Base-by-base conservation (phyloP, 2,329 filamentous ascomycete genomes). In the Immersiporthe knoxdaviesiana region DNA sequence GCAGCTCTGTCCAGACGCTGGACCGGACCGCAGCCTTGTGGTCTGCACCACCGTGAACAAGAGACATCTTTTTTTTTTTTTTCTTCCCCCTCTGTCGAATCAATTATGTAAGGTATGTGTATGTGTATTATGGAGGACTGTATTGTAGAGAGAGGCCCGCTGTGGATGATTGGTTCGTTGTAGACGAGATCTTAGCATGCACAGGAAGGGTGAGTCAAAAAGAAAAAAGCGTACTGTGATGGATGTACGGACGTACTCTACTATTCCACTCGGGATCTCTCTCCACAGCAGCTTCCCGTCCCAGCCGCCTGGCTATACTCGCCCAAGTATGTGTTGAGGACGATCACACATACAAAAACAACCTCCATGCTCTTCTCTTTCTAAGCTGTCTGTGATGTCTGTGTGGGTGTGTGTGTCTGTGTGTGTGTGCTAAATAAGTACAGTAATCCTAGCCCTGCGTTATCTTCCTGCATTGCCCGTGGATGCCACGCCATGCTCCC, bases 1-100 rank as follows among this genome's bases (percentile, higher is more conserved):
- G 72, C 32, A 83, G 77, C 44, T 78, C 72, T 14, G 73, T 72
- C 76, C 80, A 81, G 56, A 82, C 74, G 47, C 71, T 73, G 35
- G 63, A 21, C 18, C 72, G 70, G 52, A 74, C 64, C 18, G 50
- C 69, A 32, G 70, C 61, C 68, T 74, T 74, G 71, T 73, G 70
- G 16, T 37, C 56, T 2, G 27, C 56, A 59, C 56, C 56, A n/a
- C 30, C 56, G 24, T 59, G 30, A n/a, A 30, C 32, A 14, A 59
- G 56, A 37, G 56, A 59, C 56, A 59, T 59, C 32, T 56, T 30
- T n/a, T n/a, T n/a, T n/a, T n/a, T n/a, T n/a, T n/a, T n/a, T n/a
- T n/a, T n/a, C n/a, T n/a, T n/a, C n/a, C n/a, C n/a, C n/a, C n/a
- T n/a, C 8, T 37, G 56, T 30, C 27, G 3, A 12, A 24, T 24